These are phyloP conservation scores for Chimonanthus praecox DNA, from an alignment of 164 flowering plant species.

Conservation along the genomic window DNA sequence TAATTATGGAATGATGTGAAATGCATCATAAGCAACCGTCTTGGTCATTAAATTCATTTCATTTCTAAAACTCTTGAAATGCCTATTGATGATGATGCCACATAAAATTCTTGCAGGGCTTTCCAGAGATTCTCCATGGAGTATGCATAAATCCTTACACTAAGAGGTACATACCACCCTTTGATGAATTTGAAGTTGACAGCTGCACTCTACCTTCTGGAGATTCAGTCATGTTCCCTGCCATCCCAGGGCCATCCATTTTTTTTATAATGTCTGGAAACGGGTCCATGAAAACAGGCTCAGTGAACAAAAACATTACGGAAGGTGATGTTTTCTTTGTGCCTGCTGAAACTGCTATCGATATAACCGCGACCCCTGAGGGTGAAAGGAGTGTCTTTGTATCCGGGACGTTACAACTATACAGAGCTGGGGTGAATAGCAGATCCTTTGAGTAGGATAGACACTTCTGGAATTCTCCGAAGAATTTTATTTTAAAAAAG, in stretches of 20 bases:
- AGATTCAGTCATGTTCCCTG: slow-evolving; percentile 44
- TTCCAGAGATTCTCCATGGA: slow-evolving; percentile 71
- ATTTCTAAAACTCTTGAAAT: too few relatives aligned
- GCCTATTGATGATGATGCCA: too few relatives aligned
- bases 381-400: not conserved
- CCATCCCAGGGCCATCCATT: slow-evolving; percentile 67
- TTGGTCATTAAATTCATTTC: too few relatives aligned
- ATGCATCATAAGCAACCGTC: too few relatives aligned
- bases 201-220: slow-evolving; percentile 50
- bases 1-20: too few relatives aligned
- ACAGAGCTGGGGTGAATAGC: slow-evolving; percentile 71
- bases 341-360: slow-evolving; percentile 51
- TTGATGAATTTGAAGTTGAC: slow-evolving; percentile 94
- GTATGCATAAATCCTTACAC: slow-evolving; percentile 39
- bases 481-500: too few relatives aligned
- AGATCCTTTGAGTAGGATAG: slow-evolving; percentile 15
- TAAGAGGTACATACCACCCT: slow-evolving; percentile 70
- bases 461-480: not conserved
- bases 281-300: slow-evolving; percentile 36
- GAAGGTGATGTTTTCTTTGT: slow-evolving; percentile 71
- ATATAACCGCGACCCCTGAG: slow-evolving; percentile 22
- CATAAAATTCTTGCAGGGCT: slow-evolving; percentile 43
- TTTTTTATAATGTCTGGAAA: slow-evolving; percentile 51
- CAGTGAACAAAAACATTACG: slow-evolving; percentile 18
- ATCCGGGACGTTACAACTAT: slow-evolving; percentile 35